Evolutionary conservation across 1,284 basidiomycete species (phyloP).

Genomic region (Cryptococcus sp.): DNA sequence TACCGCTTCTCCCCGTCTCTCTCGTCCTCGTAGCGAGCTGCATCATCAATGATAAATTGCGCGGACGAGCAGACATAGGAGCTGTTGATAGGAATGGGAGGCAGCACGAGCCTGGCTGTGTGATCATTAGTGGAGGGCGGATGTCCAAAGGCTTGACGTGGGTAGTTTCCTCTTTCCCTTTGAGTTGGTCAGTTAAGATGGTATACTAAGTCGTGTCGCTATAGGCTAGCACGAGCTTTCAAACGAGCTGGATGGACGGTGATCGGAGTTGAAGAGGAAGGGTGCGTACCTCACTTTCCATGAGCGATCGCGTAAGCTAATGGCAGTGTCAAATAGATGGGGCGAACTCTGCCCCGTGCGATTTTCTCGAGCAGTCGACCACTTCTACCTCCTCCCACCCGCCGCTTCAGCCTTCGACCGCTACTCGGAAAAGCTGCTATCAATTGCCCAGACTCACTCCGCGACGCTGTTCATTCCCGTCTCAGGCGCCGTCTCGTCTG

Average conservation of each 20-base stretch:
- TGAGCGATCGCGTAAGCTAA: neutral
- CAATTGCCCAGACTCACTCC: slow-evolving; percentile 41
- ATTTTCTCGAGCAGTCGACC: slow-evolving; percentile 47
- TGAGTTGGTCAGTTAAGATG: neutral
- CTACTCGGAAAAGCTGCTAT: slow-evolving; percentile 44
- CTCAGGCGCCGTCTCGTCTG: slow-evolving; percentile 52
- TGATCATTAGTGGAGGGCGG: slow-evolving; percentile 54
- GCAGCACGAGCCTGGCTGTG: slow-evolving; percentile 18
- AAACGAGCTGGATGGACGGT: slow-evolving; percentile 54
- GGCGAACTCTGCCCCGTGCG: slow-evolving; percentile 51
- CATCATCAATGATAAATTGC: slow-evolving; percentile 16
- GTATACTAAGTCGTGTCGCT: too few species aligned
- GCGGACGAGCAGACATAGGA: neutral
- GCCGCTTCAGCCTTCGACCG: slow-evolving; percentile 27
- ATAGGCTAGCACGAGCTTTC: slow-evolving; percentile 50
- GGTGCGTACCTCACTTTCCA: slow-evolving; percentile 20
- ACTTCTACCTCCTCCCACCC: slow-evolving; percentile 40
- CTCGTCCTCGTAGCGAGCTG: slow-evolving; percentile 27
- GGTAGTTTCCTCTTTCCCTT: slow-evolving; percentile 7
- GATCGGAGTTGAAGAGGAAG: slow-evolving; percentile 52
- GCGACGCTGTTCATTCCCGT: slow-evolving; percentile 53
- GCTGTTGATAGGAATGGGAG: neutral
- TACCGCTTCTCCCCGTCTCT: slow-evolving; percentile 36
- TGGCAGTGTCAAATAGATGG: slow-evolving; percentile 33
- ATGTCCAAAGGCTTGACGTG: slow-evolving; percentile 54